These are phyloP conservation scores for Aspergillus neotritici DNA, from an alignment of 2,329 filamentous ascomycete genomes.

Conservation along the genomic window DNA sequence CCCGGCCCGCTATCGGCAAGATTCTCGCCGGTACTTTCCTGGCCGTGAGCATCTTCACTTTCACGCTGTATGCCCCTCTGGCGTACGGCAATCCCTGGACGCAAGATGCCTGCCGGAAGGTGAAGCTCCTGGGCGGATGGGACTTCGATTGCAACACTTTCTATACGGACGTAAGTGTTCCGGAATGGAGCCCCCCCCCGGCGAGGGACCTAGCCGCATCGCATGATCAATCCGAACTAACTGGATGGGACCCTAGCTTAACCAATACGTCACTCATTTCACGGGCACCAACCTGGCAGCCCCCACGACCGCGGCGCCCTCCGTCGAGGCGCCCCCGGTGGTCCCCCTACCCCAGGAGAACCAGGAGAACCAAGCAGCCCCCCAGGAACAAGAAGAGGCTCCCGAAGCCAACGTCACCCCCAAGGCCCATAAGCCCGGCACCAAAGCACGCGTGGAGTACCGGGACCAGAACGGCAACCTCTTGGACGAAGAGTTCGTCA, in stretches of 20 bases:
- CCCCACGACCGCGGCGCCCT: constrained; percentile 19
- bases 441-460: constrained; percentile 86
- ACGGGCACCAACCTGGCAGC: constrained; percentile 17
- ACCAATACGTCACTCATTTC: constrained; percentile 34
- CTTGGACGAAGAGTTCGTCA: constrained; percentile 75
- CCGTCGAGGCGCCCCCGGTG: constrained; percentile 10
- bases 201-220: constrained; percentile 21
- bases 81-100: constrained; percentile 95
- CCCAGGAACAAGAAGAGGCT: constrained; percentile 11
- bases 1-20: constrained; percentile 68
- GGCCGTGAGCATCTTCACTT: constrained; percentile 66
- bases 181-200: constrained; percentile 26
- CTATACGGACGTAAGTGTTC: constrained; percentile 69
- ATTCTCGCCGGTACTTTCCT: constrained; percentile 69
- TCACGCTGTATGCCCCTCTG: constrained; percentile 79
- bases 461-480: constrained; percentile 91
- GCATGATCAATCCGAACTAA: constrained; percentile 20
- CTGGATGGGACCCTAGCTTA: constrained; percentile 28
- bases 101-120: constrained; percentile 72
- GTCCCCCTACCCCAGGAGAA: constrained; percentile 14
- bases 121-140: constrained; percentile 85
- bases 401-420: constrained; percentile 31
- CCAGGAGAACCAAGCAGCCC: constrained; percentile 18
- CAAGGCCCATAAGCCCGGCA: constrained; percentile 33
- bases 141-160: constrained; percentile 99